phyloP scores from a whole-genome alignment of 371 early-diverging fungal genomes.

The Actinomortierella wolfii region DNA sequence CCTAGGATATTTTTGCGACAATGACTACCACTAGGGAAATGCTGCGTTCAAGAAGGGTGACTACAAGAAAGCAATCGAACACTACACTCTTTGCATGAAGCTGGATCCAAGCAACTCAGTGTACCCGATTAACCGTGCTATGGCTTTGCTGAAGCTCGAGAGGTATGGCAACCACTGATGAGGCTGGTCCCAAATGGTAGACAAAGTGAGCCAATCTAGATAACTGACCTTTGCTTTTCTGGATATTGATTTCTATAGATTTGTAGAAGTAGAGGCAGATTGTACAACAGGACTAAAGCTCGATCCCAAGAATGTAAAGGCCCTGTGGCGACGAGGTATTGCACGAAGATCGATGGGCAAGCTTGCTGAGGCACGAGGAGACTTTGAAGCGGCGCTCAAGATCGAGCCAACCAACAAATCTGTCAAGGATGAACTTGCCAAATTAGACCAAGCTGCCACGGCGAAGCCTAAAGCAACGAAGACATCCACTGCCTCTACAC shows the following conservation, averaged over 20 bases:
- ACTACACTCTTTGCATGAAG: conserved; percentile 73
- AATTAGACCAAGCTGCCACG: conserved; percentile 20
- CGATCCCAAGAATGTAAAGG: conserved; percentile 80
- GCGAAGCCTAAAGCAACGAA: conserved; percentile 1
- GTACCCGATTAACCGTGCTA: conserved; percentile 80
- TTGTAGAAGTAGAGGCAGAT: conserved; percentile 69
- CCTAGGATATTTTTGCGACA: too few relatives aligned
- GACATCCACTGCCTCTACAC: neutral
- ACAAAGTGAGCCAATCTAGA: neutral
- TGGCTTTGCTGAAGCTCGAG: conserved; percentile 79
- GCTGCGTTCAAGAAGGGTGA: conserved; percentile 73
- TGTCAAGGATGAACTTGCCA: conserved; percentile 65
- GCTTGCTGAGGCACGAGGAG: conserved; percentile 61
- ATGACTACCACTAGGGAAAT: conserved; percentile 71
- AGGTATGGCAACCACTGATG: conserved; percentile 46
- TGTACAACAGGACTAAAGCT: conserved; percentile 67
- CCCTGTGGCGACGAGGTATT: conserved; percentile 80
- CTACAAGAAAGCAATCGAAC: conserved; percentile 65
- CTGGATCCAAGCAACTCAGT: conserved; percentile 69
- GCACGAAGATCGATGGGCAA: conserved; percentile 67
- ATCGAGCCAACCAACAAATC: conserved; percentile 75
- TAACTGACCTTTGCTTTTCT: neutral
- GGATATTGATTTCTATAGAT: conserved; percentile 48
- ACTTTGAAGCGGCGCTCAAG: conserved; percentile 63
- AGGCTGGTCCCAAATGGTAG: too few relatives aligned